Conservation (phyloP, 768 basidiomycete genomes). For the Phylloporus scabripes region DNA sequence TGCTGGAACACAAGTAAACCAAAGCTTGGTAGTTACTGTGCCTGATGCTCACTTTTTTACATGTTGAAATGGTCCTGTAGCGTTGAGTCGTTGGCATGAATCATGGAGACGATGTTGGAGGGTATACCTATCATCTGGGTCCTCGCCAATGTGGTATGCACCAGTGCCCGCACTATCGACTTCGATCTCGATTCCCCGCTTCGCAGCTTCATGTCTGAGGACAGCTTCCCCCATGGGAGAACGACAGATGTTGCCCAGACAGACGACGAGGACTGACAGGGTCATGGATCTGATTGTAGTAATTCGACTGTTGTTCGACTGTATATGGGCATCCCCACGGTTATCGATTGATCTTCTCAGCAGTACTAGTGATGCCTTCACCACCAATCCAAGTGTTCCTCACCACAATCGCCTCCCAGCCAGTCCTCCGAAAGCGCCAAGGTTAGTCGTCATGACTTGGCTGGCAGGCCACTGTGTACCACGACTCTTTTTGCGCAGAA, state of each 20-base stretch:
- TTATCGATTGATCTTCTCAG: slow-evolving; percentile 4
- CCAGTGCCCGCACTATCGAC: slow-evolving; percentile 87
- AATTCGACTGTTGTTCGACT: too few species aligned
- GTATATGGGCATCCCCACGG: too few species aligned
- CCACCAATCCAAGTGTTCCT: slow-evolving; percentile 78
- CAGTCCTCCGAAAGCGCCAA: slow-evolving; percentile 72
- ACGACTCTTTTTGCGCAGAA: slow-evolving; percentile 39
- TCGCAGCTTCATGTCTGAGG: slow-evolving; percentile 58
- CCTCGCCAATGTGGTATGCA: slow-evolving; percentile 77
- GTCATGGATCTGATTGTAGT: slow-evolving; percentile 18
- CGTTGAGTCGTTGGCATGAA: background rate
- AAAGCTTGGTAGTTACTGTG: background rate
- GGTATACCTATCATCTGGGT: slow-evolving; percentile 72
- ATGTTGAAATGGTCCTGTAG: slow-evolving; percentile 62
- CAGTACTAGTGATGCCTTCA: slow-evolving; percentile 59
- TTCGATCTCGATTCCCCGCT: slow-evolving; percentile 58
- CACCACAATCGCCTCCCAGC: slow-evolving; percentile 84
- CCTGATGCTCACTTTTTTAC: slow-evolving; percentile 50
- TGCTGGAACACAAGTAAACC: slow-evolving; percentile 41
- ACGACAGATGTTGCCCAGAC: slow-evolving; percentile 82
- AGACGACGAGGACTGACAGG: slow-evolving; percentile 66
- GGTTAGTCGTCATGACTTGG: slow-evolving; percentile 36
- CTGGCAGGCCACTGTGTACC: background rate
- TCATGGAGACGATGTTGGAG: background rate
- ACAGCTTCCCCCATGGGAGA: slow-evolving; percentile 94